Evolutionary conservation across 2,329 filamentous ascomycete genomes (phyloP).

Genomic region (Xylaria hypoxylon): DNA sequence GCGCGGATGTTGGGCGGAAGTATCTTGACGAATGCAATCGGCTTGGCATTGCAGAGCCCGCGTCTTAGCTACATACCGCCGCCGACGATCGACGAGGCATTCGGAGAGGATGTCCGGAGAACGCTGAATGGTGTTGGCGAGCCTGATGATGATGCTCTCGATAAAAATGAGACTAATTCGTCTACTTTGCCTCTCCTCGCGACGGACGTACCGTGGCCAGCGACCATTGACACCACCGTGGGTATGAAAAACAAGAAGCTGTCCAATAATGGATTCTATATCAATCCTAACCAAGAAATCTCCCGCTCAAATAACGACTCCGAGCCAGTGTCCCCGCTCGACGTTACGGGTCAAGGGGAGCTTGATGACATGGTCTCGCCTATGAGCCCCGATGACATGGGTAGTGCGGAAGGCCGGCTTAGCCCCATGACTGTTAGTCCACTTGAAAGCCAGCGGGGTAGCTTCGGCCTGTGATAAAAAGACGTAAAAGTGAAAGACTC

Average conservation of each 20-base stretch:
- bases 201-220: background rate
- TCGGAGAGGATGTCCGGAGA: constrained; percentile 34
- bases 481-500: too few relatives aligned
- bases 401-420: constrained; percentile 12
- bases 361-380: constrained; percentile 41
- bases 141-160: background rate
- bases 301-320: background rate
- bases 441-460: constrained; percentile 40
- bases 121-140: constrained; percentile 2
- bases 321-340: constrained; percentile 39
- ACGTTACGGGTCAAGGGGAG: constrained; percentile 20
- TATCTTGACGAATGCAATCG: constrained; percentile 29
- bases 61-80: constrained; percentile 44
- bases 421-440: constrained; percentile 42
- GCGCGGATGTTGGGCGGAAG: background rate
- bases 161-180: background rate
- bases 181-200: background rate
- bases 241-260: background rate
- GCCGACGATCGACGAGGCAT: constrained; percentile 45
- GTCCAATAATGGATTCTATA: background rate
- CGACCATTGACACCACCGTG: background rate
- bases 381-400: constrained; percentile 28
- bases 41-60: constrained; percentile 40
- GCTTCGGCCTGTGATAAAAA: constrained; percentile 26
- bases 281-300: background rate